Evolutionary conservation across 345 rosid genomes (phyloP), one percentile per base, ranked within the genome.

Genomic region (Populus tremula): DNA sequence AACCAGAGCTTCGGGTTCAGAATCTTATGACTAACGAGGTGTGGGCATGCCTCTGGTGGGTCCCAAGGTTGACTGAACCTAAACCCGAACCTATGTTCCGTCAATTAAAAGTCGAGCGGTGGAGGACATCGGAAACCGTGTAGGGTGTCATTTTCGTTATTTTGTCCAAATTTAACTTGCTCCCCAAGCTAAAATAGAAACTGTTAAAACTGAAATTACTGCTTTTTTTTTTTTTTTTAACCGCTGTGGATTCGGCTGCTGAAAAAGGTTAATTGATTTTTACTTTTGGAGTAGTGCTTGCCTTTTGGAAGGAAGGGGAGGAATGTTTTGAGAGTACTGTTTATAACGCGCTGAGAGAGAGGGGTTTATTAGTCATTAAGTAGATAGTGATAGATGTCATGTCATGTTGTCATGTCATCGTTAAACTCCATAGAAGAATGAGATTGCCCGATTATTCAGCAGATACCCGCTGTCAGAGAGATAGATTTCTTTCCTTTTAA

Each of bases 61-160:
- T 82, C 81, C 90, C 85, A 38, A 3, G 12, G 82, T 89, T 85
- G 87, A 85, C 90, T 41, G 62, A 54, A 74, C 71, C 87, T 76
- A 38, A 21, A 38, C 33, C 78, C 69, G 76, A 78, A 67, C 78
- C 88, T 73, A 11, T 4, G 17, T 45, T 45, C 0, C 3, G 50
- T 13, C 50, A 13, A 9, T 9, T 1, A 39, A 43, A 67, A 49
- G 84, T 39, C 67, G 13, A 68, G 66, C 82, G 71, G 39, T 75
- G 20, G 66, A 74, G 54, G 69, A 81, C 85, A 56, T 82, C 64
- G 88, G 68, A 29, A 77, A 74, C 35, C 85, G 90, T 63, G 84
- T 20, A 0, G 0, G 50, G 80, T 77, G 92, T 80, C 70, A 72
- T 27, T 50, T 20, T 69, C 61, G 91, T 88, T 78, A 87, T 45